Percentiles rank a stretch among this genome's conserved stretches.
These are phyloP conservation scores for Cyclotella atomus DNA, from an alignment of 108 stramenopile species.

Conservation along the genomic window DNA sequence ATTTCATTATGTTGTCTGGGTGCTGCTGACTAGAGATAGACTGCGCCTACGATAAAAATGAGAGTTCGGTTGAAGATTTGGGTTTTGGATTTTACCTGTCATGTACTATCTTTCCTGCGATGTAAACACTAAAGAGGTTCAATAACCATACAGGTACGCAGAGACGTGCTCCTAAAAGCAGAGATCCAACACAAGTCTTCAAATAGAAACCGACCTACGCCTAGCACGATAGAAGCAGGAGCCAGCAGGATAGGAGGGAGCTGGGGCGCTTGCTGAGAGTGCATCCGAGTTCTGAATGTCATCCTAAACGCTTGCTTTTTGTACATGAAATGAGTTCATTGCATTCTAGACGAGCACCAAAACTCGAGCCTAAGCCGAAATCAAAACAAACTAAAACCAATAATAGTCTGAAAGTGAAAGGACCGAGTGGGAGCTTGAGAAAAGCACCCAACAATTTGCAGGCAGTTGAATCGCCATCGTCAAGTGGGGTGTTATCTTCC, in stretches of 20 bases:
- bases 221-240: too few relatives aligned
- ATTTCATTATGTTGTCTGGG: not conserved
- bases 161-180: too few relatives aligned
- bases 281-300: too few relatives aligned
- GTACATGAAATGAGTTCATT: conserved; percentile 33
- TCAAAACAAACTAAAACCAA: not conserved
- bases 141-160: too few relatives aligned
- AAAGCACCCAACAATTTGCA: not conserved
- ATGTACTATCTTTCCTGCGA: too few relatives aligned
- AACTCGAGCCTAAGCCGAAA: conserved; percentile 24
- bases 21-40: not conserved
- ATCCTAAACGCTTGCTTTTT: too few relatives aligned
- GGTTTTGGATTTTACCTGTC: not conserved
- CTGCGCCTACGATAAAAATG: not conserved
- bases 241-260: too few relatives aligned
- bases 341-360: conserved; percentile 36
- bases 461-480: not conserved
- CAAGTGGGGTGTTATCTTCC: not conserved
- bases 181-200: too few relatives aligned
- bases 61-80: not conserved
- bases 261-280: too few relatives aligned
- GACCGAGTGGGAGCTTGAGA: not conserved
- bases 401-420: not conserved
- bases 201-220: too few relatives aligned
- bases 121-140: too few relatives aligned